Evolutionary conservation across 108 stramenopile genomes (phyloP).

Genomic region (Nitzschia inconspicua): DNA sequence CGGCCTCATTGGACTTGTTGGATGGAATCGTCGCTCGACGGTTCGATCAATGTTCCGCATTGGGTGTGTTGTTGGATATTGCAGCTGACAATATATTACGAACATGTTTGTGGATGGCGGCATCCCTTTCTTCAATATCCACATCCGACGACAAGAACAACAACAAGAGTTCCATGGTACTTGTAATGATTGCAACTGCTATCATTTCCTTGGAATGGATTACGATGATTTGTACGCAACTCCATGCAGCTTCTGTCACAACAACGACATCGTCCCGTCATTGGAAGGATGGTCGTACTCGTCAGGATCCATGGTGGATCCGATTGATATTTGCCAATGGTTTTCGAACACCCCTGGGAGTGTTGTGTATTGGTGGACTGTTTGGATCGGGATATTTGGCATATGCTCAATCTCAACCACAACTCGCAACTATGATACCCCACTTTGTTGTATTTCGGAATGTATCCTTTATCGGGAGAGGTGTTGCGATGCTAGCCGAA

Average conservation of each 20-base stretch:
- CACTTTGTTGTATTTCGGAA: slow-evolving; percentile 3
- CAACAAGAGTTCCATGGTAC: not conserved
- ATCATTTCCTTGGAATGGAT: slow-evolving; percentile 59
- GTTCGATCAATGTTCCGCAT: slow-evolving; percentile 54
- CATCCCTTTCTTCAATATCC: slow-evolving; percentile 13
- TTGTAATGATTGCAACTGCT: not conserved
- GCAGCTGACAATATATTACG: slow-evolving; percentile 58
- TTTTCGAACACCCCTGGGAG: slow-evolving; percentile 38
- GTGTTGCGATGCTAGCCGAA: slow-evolving; percentile 4
- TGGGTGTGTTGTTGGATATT: slow-evolving; percentile 61
- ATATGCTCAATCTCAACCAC: not conserved
- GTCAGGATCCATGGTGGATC: slow-evolving; percentile 41
- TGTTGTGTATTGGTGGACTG: slow-evolving; percentile 47
- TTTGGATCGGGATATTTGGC: slow-evolving; percentile 13
- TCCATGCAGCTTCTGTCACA: slow-evolving; percentile 25
- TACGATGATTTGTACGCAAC: slow-evolving; percentile 53
- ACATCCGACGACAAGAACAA: no score
- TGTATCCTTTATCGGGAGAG: slow-evolving; percentile 6
- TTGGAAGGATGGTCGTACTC: slow-evolving; percentile 23
- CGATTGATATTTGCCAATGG: slow-evolving; percentile 54
- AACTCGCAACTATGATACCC: slow-evolving; percentile 6
- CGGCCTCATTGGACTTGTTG: slow-evolving; percentile 48
- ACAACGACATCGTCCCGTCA: slow-evolving; percentile 11
- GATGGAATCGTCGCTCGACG: slow-evolving; percentile 54
- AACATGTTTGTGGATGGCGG: slow-evolving; percentile 49